Conservation (phyloP, 768 basidiomycete genomes). For the Termitomyces sp. region DNA sequence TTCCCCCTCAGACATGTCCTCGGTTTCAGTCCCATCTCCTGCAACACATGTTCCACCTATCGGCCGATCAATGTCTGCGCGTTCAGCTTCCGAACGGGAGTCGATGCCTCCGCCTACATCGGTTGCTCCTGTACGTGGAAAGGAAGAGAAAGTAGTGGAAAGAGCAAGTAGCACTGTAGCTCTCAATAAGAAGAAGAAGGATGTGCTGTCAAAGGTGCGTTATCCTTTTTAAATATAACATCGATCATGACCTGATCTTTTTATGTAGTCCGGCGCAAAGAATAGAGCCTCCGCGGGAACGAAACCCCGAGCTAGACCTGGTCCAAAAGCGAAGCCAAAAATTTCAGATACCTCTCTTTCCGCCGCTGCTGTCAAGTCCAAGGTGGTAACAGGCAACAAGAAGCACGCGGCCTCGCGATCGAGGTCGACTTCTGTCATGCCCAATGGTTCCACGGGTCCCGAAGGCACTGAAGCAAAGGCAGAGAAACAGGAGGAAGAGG, state of each 20-base stretch:
- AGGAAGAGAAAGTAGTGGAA: conserved; percentile 25
- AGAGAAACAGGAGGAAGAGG: conserved; percentile 43
- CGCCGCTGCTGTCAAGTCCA: conserved; percentile 13
- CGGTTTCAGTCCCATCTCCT: conserved; percentile 8
- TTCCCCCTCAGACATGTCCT: conserved; percentile 10
- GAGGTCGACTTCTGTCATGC: conserved; percentile 67
- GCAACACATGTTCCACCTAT: conserved; percentile 6
- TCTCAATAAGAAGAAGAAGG: conserved; percentile 36
- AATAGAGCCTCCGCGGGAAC: conserved; percentile 14
- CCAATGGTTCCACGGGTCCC: conserved; percentile 34
- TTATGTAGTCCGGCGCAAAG: conserved; percentile 18
- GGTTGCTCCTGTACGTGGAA: conserved; percentile 17
- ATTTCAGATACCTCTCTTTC: conserved; percentile 13
- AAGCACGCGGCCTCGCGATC: conserved; percentile 47
- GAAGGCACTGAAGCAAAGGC: conserved; percentile 29
- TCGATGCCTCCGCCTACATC: conserved; percentile 56
- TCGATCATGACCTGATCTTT: conserved; percentile 5
- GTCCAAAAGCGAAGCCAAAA: conserved; percentile 26
- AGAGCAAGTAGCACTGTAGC: conserved; percentile 14
- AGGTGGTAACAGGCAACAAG: conserved; percentile 20
- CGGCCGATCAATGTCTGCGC: conserved; percentile 11
- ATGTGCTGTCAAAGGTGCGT: conserved; percentile 31
- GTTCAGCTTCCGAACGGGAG: conserved; percentile 34
- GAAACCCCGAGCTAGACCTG: conserved; percentile 24
- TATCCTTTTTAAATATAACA: neutral